Evolutionary conservation across 1,284 basidiomycete species (phyloP).

Genomic region (Fereydounia khargensis): DNA sequence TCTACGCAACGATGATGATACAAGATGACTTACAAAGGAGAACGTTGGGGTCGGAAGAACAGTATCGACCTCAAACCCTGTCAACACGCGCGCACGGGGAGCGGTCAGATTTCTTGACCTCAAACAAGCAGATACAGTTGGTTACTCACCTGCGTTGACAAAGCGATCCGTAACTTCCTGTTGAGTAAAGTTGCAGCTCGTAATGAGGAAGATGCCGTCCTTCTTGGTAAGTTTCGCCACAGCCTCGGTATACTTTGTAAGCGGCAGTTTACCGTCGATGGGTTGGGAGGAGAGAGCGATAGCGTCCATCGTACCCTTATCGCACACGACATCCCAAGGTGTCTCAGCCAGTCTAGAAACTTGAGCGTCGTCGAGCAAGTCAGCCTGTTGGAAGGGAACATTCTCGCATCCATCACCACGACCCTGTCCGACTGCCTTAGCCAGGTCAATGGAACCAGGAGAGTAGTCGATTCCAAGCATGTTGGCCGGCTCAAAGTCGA

Average conservation of each 20-base stretch:
- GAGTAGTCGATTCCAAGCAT: slow-evolving; percentile 82
- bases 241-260: slow-evolving; percentile 66
- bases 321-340: slow-evolving; percentile 57
- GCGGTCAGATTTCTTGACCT: not conserved
- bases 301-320: slow-evolving; percentile 68
- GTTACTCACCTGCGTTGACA: slow-evolving; percentile 14
- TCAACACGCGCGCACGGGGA: not conserved
- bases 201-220: slow-evolving; percentile 78
- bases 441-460: slow-evolving; percentile 65
- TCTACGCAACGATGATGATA: not conserved
- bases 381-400: slow-evolving; percentile 50
- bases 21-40: slow-evolving; percentile 28
- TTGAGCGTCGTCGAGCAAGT: slow-evolving; percentile 44
- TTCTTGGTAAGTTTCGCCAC: slow-evolving; percentile 65
- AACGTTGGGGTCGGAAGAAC: slow-evolving; percentile 46
- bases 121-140: not conserved
- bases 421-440: slow-evolving; percentile 37
- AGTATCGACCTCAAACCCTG: slow-evolving; percentile 35
- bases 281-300: slow-evolving; percentile 74
- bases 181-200: slow-evolving; percentile 82
- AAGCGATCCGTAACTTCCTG: slow-evolving; percentile 71
- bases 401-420: slow-evolving; percentile 34
- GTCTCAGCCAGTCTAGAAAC: slow-evolving; percentile 5
- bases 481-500: slow-evolving; percentile 62
- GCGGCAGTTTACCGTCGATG: slow-evolving; percentile 64